Base-by-base conservation (phyloP, 2,329 filamentous ascomycete species). In the Penicillium sp. region DNA sequence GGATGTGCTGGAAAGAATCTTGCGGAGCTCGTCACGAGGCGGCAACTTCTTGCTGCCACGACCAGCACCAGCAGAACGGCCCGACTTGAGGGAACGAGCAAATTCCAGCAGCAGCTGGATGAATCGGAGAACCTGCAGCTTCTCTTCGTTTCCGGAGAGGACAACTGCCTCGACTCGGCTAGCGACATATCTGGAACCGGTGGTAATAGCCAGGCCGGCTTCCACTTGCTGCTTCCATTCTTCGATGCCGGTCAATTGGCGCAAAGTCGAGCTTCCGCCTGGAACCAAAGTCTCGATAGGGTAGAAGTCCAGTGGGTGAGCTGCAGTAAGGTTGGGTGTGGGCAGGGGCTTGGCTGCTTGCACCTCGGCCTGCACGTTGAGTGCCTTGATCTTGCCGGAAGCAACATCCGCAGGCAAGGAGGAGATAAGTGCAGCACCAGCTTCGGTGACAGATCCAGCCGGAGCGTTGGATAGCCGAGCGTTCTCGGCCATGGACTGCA, bases 341-440 rank as follows among this genome's bases (percentile, higher is more conserved):
- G 78, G 78, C 25, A 78, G 59, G 12, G 78, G 78, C 59, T 80
- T 80, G 54, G 72, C 70, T 47, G 74, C 75, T 67, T 78, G 75
- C 35, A 78, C 72, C 58, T 75, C 69, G 45, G 73, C 72, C 59
- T 77, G 73, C 29, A 76, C 62, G 31, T 66, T 65, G 42, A 67
- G 66, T 2, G 69, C 60, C 55, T 73, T 73, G 56, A 69, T 66
- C 25, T 69, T 60, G 45, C 69, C 67, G 31, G 69, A 65, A 45
- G 67, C 60, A 7, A 66, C 62, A 31, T 73, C 67, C 18, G 68
- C 62, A 25, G 75, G 71, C 69, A 79, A 73, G 8, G 75, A 72
- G 11, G 73, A 71, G 35, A 78, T 69, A 42, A 79, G 71, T 23
- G 77, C 77, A 31, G 74, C 69, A 55, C 77, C 76, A 48, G 75